phyloP scores from a whole-genome alignment of 1,284 basidiomycete species.

The Gymnopus androsaceus region DNA sequence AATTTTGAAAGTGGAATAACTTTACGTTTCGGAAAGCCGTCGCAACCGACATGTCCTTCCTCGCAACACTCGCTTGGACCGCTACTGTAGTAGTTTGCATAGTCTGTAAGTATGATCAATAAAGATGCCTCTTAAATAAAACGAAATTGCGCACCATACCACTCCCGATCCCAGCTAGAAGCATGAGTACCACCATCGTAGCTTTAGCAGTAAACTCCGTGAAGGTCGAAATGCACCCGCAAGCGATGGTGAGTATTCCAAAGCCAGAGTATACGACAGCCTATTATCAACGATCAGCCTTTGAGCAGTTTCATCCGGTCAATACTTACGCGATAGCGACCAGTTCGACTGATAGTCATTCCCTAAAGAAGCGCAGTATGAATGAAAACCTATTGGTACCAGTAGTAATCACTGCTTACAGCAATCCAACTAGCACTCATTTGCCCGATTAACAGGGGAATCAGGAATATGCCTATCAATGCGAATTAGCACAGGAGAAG shows the following conservation, averaged over 20 bases:
- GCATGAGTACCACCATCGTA: conserved; percentile 65
- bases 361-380: conserved; percentile 40
- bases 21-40: conserved; percentile 60
- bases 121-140: background rate
- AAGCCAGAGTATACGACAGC: conserved; percentile 69
- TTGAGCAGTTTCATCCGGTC: background rate
- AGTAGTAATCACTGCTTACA: conserved; percentile 34
- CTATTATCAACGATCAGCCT: conserved; percentile 28
- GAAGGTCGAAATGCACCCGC: conserved; percentile 69
- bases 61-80: conserved; percentile 66
- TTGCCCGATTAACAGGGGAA: conserved; percentile 67
- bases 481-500: background rate
- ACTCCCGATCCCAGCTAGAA: conserved; percentile 69
- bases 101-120: conserved; percentile 37
- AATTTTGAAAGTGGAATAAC: background rate
- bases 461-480: conserved; percentile 55
- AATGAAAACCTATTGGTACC: background rate
- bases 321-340: conserved; percentile 57
- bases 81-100: conserved; percentile 68
- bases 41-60: conserved; percentile 71
- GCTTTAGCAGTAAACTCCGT: conserved; percentile 49
- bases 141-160: conserved; percentile 48
- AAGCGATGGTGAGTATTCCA: conserved; percentile 67
- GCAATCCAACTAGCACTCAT: conserved; percentile 56
- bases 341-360: conserved; percentile 63